A percentile compares a stretch with the other conserved stretches of the same genome.
Conservation (phyloP, 805 yeast genomes). For the Wickerhamomyces silvicola region DNA sequence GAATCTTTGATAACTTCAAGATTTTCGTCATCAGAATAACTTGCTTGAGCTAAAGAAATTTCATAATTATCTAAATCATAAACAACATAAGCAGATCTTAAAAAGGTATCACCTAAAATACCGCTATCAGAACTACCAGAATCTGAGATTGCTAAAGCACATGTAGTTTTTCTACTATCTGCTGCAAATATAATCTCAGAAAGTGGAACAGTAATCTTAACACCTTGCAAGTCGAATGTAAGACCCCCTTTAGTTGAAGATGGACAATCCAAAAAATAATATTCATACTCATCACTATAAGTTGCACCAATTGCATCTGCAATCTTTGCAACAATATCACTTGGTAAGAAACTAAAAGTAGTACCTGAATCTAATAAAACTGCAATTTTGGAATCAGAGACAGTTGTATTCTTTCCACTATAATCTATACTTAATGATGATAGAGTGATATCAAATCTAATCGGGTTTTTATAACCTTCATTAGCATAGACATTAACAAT, state of each 20-base stretch:
- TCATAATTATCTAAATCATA: constrained; percentile 43
- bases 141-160: constrained; percentile 38
- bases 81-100: constrained; percentile 46
- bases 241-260: constrained; percentile 23
- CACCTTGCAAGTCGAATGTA: constrained; percentile 54
- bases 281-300: constrained; percentile 35
- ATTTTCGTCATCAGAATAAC: constrained; percentile 27
- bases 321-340: constrained; percentile 25
- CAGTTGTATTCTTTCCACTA: background rate
- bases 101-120: constrained; percentile 48
- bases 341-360: constrained; percentile 39
- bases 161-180: constrained; percentile 21
- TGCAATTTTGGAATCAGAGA: constrained; percentile 20
- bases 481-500: constrained; percentile 35
- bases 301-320: constrained; percentile 37
- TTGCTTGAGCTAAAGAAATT: constrained; percentile 42
- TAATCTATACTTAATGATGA: constrained; percentile 1
- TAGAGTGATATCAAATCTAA: constrained; percentile 40
- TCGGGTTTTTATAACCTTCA: constrained; percentile 24
- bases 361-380: constrained; percentile 39
- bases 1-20: constrained; percentile 38
- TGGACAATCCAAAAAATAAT: constrained; percentile 42
- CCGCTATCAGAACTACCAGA: constrained; percentile 30
- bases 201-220: constrained; percentile 45
- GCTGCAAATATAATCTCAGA: constrained; percentile 25